Evolutionary conservation across 805 yeast genomes (phyloP), one percentile per base, ranked within the genome.

Genomic region (Isabelozyma rhagii): DNA sequence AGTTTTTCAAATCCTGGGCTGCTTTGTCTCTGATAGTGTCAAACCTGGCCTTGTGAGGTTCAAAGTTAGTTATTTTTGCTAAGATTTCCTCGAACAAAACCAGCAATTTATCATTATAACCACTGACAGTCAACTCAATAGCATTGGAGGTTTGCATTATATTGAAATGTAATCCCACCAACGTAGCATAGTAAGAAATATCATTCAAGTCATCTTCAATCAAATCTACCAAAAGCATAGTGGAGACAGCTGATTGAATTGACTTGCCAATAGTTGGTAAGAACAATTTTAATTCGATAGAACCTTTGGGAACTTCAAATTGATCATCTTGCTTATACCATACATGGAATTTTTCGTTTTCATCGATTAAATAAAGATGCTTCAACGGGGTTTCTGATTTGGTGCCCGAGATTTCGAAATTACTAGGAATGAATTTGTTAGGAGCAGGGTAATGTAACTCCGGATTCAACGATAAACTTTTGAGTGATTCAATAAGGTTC

Each of bases 241-340:
- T 76, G 53, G 80, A 68, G 40, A 87, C 79, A 2, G 83, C 72
- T 45, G 81, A 76, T 28, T 77, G 66, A 2, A 89, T 82, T n/a
- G 85, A 80, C 1, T 79, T 68, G 45, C 79, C 79, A 0, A 87
- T 74, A 10, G 78, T 73, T 1, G 96, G 96, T 41, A 83, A 69
- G 53, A 83, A 84, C 54, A 93, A 75, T 40, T 80, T 74, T 47
- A 89, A 63, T 39, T 81, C 80, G 29, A 91, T 80, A 45, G 81
- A 75, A 0, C 94, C 94, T 69, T 92, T 88, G 45, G 98, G 99
- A 14, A 89, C 87, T 74, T 87, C 82, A 62, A 93, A 88, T 46
- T 85, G 82, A 56, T 93, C 97, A 69, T 93, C 97, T 58, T 86
- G 86, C 64, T 93, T 93, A 66, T 75, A 89, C 98, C 98, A 93